Evolutionary conservation across 352 stramenopile genomes (phyloP), one percentile per base, ranked within the genome.

Genomic region (Phytophthora brassicae): DNA sequence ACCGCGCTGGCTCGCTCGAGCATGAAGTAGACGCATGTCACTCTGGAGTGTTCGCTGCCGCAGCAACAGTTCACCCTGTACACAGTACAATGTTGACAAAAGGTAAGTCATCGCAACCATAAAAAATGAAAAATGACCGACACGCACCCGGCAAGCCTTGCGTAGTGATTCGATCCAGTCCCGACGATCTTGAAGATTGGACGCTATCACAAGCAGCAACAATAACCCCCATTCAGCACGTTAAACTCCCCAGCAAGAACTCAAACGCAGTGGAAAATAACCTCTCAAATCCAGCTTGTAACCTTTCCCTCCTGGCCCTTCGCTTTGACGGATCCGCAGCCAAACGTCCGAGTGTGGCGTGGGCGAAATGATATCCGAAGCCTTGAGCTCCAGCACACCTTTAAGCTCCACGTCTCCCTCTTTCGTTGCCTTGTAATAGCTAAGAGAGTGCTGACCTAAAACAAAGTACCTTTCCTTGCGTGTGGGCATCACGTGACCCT

Each of bases 201-300:
- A 68, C 33, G 79, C 81, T 90, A 41, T 29, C n/a, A 52, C 19
- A 43, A 42, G n/a, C 24, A 49, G 43, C 26, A 69, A 12, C n/a
- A 31, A 53, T 26, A 38, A 23, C 11, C 4, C 29, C 13, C 17
- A 45, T 46, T 52, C 44, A 49, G n/a, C 14, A 24, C 36, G 17
- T 20, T 42, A 19, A 50, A 16, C 13, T 16, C 19, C 11, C 17
- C 43, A 58, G 8, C 0, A 14, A 19, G 26, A 19, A 9, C 29
- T 11, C 20, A 17, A 13, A 43, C 23, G 6, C n/a, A 44, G n/a
- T 12, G 8, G 55, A 33, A 9, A 3, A 43, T 31, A n/a, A 29
- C 81, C 81, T 77, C 83, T 86, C 5, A 90, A 65, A 35, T 90
- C 81, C 6, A 90, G 43, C 39, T 86, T 88, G 58, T 90, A 90